These are phyloP conservation scores for Cytospora paraplurivora DNA, from an alignment of 2,329 filamentous ascomycete species.

Conservation along the genomic window DNA sequence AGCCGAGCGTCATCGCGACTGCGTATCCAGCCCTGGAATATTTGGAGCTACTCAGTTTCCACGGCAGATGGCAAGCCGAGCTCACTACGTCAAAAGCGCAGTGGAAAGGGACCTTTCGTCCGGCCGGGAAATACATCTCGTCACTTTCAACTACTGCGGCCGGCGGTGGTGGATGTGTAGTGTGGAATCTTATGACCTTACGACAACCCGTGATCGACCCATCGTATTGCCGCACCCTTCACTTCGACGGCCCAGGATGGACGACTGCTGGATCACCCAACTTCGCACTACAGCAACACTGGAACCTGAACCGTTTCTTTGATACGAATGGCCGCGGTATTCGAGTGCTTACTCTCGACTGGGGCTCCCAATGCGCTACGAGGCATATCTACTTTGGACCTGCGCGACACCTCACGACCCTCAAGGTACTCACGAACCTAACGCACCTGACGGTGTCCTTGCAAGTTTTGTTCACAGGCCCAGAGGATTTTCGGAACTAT, in stretches of 20 bases:
- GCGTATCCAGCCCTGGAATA: neutral
- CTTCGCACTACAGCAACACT: neutral
- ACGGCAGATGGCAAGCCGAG: slow-evolving; percentile 1
- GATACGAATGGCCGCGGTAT: neutral
- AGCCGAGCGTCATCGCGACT: neutral
- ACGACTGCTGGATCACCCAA: neutral
- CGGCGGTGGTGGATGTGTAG: neutral
- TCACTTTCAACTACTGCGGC: neutral
- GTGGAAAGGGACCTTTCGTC: no score
- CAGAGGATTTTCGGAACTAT: neutral
- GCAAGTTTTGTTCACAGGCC: neutral
- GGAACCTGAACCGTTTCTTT: slow-evolving; percentile 11
- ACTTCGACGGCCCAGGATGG: neutral
- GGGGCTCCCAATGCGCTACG: neutral
- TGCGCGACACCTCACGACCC: neutral
- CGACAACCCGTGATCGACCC: neutral
- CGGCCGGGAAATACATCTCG: slow-evolving; percentile 1
- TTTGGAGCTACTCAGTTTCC: neutral
- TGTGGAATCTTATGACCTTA: slow-evolving; percentile 13
- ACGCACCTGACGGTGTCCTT: slow-evolving; percentile 13
- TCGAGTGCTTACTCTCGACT: slow-evolving; percentile 6
- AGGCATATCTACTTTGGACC: neutral
- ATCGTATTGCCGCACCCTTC: neutral
- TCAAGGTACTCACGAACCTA: slow-evolving; percentile 1
- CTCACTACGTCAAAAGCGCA: neutral